phyloP scores from a whole-genome alignment of 352 stramenopile genomes.

The Thraustotheca clavata region DNA sequence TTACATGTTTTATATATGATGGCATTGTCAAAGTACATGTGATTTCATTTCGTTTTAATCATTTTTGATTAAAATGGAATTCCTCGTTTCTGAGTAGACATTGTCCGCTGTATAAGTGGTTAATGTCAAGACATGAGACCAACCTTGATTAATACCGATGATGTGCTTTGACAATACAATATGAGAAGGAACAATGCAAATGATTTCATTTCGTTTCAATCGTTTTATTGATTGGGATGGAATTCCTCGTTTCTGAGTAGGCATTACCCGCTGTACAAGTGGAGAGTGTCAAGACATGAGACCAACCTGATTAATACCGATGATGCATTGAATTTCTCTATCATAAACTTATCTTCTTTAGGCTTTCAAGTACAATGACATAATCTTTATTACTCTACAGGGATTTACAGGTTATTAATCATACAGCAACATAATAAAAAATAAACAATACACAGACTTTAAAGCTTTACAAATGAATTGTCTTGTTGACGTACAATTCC shows the following conservation, averaged over 20 bases:
- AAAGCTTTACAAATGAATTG: too few species aligned
- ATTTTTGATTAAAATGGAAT: constrained; percentile 16
- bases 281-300: neutral
- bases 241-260: constrained; percentile 23
- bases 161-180: neutral
- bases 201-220: constrained; percentile 17
- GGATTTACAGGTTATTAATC: too few species aligned
- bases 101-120: neutral
- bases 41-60: constrained; percentile 18
- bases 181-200: neutral
- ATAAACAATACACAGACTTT: too few species aligned
- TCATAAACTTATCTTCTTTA: too few species aligned
- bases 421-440: too few species aligned
- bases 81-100: constrained; percentile 22
- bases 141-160: constrained; percentile 21
- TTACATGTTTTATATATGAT: constrained; percentile 22
- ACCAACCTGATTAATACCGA: constrained; percentile 20
- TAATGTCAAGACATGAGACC: constrained; percentile 10
- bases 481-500: too few species aligned
- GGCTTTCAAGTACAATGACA: neutral
- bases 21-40: constrained; percentile 10
- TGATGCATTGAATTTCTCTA: too few species aligned
- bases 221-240: constrained; percentile 3
- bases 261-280: neutral
- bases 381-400: too few species aligned